Base-by-base conservation (phyloP, 345 rosid species). In the Corchorus capsularis region DNA sequence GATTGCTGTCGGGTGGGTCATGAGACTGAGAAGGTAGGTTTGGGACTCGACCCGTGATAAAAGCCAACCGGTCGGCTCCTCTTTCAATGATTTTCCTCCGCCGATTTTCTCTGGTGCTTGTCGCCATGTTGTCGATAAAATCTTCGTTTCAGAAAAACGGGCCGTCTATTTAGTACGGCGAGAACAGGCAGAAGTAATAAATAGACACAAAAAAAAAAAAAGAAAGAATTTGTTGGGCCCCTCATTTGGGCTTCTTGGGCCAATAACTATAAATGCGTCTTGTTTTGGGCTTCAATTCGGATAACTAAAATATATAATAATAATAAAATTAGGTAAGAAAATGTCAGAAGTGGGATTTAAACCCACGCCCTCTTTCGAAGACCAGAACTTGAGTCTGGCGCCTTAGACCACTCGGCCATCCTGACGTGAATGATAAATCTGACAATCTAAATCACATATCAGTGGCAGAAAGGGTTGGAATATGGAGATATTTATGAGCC, bases 21-120 rank as follows among this genome's bases (percentile, higher is more conserved):
- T 22, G 67, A 63, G 83, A 71, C 4, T 78, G 79, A 82, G 91
- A 35, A 37, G 89, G 88, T 35, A 80, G 79, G 67, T 73, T 77
- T 35, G 82, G 81, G 86, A 86, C 19, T 70, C 83, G 89, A 80
- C 92, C 95, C 39, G 93, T 80, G 79, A 91, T 89, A 76, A 89
- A 81, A 75, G 98, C 97, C 60, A 94, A 86, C 65, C 98, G 98
- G 82, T 94, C 97, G 37, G 91, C 69, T 75, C 98, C 93, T 80
- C 94, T 83, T 10, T 90, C 95, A 39, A 86, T 62, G 77, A 91
- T 93, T 87, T 82, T 92, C 76, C 85, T 81, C 83, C 99, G 87
- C 82, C 98, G 88, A 3, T 89, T 85, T 72, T 95, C 99, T 84
- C 98, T 85, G 84, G 62, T 79, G 84, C 19, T 80, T 72, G 86